A percentile compares a stretch with the other conserved stretches of the same genome.
phyloP scores from a whole-genome alignment of 805 yeast genomes.

The Grigorovia yakushimaensis region DNA sequence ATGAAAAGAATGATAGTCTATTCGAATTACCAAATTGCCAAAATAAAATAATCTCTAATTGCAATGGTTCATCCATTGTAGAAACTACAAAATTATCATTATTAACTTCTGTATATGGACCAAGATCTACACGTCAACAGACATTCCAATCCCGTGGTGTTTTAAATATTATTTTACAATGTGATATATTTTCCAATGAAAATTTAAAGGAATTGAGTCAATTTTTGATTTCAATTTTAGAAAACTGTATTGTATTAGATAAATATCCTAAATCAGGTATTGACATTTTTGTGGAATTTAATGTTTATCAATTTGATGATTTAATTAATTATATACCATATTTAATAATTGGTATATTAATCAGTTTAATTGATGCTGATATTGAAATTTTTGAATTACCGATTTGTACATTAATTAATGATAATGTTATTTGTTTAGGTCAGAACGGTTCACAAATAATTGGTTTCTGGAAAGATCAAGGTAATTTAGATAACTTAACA shows the following conservation, averaged over 20 bases:
- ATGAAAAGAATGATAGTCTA: not conserved
- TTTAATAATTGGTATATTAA: constrained; percentile 35
- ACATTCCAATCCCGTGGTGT: constrained; percentile 59
- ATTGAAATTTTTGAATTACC: constrained; percentile 73
- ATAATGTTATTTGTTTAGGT: constrained; percentile 40
- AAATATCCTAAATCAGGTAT: constrained; percentile 88
- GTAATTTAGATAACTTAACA: constrained; percentile 11
- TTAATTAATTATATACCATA: constrained; percentile 28
- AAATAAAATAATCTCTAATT: constrained; percentile 60
- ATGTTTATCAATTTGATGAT: constrained; percentile 25
- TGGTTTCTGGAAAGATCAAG: constrained; percentile 46
- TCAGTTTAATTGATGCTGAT: constrained; percentile 79
- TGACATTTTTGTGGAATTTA: constrained; percentile 61
- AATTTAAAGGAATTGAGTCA: constrained; percentile 34
- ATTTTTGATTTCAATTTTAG: constrained; percentile 31
- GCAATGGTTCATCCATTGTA: constrained; percentile 74
- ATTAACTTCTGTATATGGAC: constrained; percentile 74
- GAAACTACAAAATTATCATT: constrained; percentile 47
- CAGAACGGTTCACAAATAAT: constrained; percentile 49
- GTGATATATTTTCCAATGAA: constrained; percentile 20
- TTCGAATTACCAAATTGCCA: constrained; percentile 15
- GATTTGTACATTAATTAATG: constrained; percentile 45
- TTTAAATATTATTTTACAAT: constrained; percentile 42
- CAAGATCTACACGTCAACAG: constrained; percentile 66
- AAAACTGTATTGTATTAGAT: constrained; percentile 36